Conservation (phyloP, 129 eudicot genomes). For the Kitagawia praeruptora region DNA sequence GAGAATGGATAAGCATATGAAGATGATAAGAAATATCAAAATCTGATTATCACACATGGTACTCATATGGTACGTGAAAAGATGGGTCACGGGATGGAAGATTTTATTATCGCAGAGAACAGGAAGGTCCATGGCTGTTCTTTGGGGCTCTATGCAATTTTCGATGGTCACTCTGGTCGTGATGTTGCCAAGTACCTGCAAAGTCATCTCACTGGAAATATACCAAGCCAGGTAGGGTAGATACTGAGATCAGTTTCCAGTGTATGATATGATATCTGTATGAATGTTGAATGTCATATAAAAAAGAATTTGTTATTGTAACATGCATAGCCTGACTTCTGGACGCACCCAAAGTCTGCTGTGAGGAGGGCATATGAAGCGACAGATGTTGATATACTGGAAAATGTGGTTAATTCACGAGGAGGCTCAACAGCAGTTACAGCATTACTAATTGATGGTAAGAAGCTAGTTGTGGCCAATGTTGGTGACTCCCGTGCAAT, state of each 20-base stretch:
- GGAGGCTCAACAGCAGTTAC: too few species aligned
- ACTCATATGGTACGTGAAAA: constrained; percentile 34
- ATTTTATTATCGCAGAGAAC: constrained; percentile 26
- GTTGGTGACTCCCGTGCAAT: neutral
- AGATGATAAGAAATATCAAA: neutral
- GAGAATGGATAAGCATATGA: too few species aligned
- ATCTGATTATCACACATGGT: constrained; percentile 19
- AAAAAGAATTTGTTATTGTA: too few species aligned
- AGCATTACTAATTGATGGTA: too few species aligned
- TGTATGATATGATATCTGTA: too few species aligned
- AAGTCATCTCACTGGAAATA: constrained; percentile 26
- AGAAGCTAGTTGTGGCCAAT: neutral
- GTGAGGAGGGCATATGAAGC: too few species aligned
- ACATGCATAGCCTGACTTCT: too few species aligned
- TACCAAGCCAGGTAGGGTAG: constrained; percentile 24
- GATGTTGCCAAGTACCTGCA: constrained; percentile 42
- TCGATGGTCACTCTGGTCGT: constrained; percentile 39
- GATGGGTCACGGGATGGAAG: constrained; percentile 46
- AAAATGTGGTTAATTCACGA: too few species aligned
- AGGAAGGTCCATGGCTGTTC: constrained; percentile 13
- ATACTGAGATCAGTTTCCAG: too few species aligned
- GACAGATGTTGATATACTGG: too few species aligned
- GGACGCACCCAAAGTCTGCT: too few species aligned
- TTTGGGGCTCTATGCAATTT: constrained; percentile 32
- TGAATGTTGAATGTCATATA: too few species aligned